A percentile compares a stretch with the other conserved stretches of the same genome.
Evolutionary conservation across 306 rosid species (phyloP).

Genomic region (Begonia masoniana): DNA sequence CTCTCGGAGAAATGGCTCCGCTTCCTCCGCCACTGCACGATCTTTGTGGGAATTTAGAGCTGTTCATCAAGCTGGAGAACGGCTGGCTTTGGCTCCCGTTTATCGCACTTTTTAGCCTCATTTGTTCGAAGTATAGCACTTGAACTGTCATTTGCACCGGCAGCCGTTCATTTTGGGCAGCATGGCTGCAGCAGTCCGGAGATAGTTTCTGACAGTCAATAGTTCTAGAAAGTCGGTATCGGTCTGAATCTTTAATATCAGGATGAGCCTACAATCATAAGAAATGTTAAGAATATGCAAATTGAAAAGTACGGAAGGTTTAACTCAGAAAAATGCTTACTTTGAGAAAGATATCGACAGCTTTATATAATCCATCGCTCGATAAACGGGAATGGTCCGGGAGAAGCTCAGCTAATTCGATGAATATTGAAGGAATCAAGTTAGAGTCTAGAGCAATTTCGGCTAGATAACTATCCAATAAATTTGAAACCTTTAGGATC

Average conservation of each 20-base stretch:
- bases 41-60: slow-evolving; percentile 63
- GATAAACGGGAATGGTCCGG: slow-evolving; percentile 83
- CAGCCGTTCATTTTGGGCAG: slow-evolving; percentile 88
- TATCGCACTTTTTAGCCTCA: slow-evolving; percentile 82
- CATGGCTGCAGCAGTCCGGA: slow-evolving; percentile 97
- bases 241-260: slow-evolving; percentile 75
- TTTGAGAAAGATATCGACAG: slow-evolving; percentile 89
- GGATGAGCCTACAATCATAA: slow-evolving; percentile 59
- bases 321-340: slow-evolving; percentile 21
- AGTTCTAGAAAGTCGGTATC: slow-evolving; percentile 75
- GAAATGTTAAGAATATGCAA: neutral
- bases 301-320: no score
- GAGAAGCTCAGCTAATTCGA: slow-evolving; percentile 65
- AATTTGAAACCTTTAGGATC: slow-evolving; percentile 81
- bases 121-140: slow-evolving; percentile 93
- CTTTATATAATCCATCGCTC: slow-evolving; percentile 89
- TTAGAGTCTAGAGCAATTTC: slow-evolving; percentile 81
- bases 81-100: slow-evolving; percentile 72
- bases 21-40: slow-evolving; percentile 97
- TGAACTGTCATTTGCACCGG: slow-evolving; percentile 96
- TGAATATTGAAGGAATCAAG: slow-evolving; percentile 65
- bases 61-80: slow-evolving; percentile 61
- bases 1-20: slow-evolving; percentile 94
- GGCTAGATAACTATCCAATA: slow-evolving; percentile 71
- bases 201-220: slow-evolving; percentile 80